Conservation (phyloP, 208 protist genomes). For the Herpetomonas muscarum region DNA sequence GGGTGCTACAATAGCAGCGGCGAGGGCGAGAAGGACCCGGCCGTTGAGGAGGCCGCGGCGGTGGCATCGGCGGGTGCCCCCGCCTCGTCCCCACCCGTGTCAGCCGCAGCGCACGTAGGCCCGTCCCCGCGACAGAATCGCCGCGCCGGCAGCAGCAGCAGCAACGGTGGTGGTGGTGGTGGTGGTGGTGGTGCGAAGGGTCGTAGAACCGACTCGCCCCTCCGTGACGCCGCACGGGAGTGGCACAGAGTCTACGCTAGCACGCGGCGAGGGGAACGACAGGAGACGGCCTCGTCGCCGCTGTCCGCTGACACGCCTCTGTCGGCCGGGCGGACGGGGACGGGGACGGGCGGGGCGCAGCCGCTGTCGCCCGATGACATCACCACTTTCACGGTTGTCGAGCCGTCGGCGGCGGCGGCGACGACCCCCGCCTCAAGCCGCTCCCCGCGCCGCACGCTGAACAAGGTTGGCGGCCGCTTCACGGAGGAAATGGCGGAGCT, state of each 20-base stretch:
- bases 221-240: not conserved
- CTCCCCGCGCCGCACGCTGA: not conserved
- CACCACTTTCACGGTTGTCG: not conserved
- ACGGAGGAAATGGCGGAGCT: constrained; percentile 13
- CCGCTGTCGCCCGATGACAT: not conserved
- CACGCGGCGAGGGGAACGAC: constrained; percentile 5
- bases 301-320: not conserved
- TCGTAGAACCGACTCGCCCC: not conserved
- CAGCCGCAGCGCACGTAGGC: no score
- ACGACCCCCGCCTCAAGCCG: constrained; percentile 2
- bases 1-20: not conserved
- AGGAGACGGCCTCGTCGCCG: constrained; percentile 4
- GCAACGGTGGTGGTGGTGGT: not conserved
- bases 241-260: constrained; percentile 6
- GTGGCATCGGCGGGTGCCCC: no score
- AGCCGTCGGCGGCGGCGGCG: constrained; percentile 1
- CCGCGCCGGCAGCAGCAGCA: no score
- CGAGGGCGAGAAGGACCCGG: not conserved
- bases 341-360: not conserved
- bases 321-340: constrained; percentile 4
- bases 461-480: constrained; percentile 9
- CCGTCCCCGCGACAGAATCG: no score
- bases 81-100: no score
- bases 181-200: not conserved
- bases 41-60: not conserved